Percentiles rank a stretch among this genome's conserved stretches.
These are phyloP conservation scores for Zea luxurians DNA, from an alignment of 176 grass and related monocot species.

Conservation along the genomic window DNA sequence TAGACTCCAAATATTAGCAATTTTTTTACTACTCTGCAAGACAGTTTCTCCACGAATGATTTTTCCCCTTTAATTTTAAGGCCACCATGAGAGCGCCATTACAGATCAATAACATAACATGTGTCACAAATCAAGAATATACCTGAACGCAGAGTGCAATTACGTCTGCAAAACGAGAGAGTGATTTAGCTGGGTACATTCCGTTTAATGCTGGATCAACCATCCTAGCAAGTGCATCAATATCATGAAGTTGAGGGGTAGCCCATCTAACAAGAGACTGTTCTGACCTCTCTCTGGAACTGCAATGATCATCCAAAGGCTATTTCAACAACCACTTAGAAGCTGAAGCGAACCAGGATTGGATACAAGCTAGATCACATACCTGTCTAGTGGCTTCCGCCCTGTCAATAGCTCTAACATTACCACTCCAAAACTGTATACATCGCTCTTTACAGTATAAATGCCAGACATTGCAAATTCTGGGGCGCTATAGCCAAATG, in stretches of 20 bases:
- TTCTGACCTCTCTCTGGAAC: constrained; percentile 86
- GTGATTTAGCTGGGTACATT: constrained; percentile 97
- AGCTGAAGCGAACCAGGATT: background rate
- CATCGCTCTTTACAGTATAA: constrained; percentile 95
- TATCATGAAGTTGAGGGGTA: constrained; percentile 96
- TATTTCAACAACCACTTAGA: constrained; percentile 9
- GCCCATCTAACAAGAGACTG: constrained; percentile 99
- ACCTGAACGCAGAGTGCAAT: constrained; percentile 98
- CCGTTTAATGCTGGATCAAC: constrained; percentile 94
- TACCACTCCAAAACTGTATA: constrained; percentile 98
- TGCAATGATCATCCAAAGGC: constrained; percentile 40
- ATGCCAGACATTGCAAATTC: constrained; percentile 97
- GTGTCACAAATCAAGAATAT: constrained; percentile 20
- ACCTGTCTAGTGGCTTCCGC: constrained; percentile 95
- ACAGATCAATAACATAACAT: constrained; percentile 16
- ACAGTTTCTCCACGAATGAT: background rate
- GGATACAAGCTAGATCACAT: constrained; percentile 23
- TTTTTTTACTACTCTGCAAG: background rate
- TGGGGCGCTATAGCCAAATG: constrained; percentile 98
- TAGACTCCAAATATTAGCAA: background rate
- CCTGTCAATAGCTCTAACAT: constrained; percentile 98
- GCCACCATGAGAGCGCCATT: constrained; percentile 1
- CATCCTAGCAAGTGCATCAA: constrained; percentile 94
- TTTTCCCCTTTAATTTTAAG: background rate
- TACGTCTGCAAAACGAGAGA: constrained; percentile 93